These are phyloP conservation scores for carrot (Daucus carota) DNA, from an alignment of 129 eudicot species.

Conservation along the genomic window DNA sequence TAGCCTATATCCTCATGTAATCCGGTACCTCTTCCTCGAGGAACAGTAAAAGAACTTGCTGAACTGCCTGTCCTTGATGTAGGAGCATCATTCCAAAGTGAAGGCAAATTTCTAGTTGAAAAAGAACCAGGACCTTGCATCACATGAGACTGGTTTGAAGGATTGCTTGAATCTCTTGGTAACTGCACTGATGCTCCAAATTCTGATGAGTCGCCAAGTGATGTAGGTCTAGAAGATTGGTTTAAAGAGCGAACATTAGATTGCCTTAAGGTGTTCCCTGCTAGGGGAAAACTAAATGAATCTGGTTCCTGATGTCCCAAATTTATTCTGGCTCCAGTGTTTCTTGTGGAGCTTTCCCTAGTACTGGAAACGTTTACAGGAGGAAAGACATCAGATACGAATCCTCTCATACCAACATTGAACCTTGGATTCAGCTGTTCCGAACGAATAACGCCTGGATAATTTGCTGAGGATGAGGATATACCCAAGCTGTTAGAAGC, in stretches of 20 bases:
- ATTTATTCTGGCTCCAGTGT: constrained; percentile 25
- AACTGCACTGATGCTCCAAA: constrained; percentile 28
- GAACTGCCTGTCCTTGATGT: constrained; percentile 40
- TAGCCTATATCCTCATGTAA: constrained; percentile 27
- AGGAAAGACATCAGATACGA: constrained; percentile 23
- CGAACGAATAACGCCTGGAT: constrained; percentile 16
- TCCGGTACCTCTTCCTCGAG: constrained; percentile 36
- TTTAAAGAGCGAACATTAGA: constrained; percentile 23
- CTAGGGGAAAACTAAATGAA: constrained; percentile 19
- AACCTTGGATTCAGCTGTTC: constrained; percentile 38
- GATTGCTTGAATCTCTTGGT: constrained; percentile 23
- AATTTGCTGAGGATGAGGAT: constrained; percentile 35
- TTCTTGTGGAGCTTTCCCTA: constrained; percentile 43
- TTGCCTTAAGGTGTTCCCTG: constrained; percentile 29
- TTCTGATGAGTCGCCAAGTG: constrained; percentile 42
- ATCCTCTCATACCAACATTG: constrained; percentile 33
- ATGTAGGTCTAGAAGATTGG: constrained; percentile 30
- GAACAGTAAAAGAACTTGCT: constrained; percentile 24
- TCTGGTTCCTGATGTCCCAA: constrained; percentile 19
- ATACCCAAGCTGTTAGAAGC: constrained; percentile 43
- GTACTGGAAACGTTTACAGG: constrained; percentile 22
- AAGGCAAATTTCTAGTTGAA: constrained; percentile 35
- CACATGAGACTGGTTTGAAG: constrained; percentile 30
- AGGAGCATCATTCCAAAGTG: constrained; percentile 38
- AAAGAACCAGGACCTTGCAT: constrained; percentile 24